Evolutionary conservation across 2,329 filamentous ascomycete genomes (phyloP).

Genomic region (Curvularia lunata): DNA sequence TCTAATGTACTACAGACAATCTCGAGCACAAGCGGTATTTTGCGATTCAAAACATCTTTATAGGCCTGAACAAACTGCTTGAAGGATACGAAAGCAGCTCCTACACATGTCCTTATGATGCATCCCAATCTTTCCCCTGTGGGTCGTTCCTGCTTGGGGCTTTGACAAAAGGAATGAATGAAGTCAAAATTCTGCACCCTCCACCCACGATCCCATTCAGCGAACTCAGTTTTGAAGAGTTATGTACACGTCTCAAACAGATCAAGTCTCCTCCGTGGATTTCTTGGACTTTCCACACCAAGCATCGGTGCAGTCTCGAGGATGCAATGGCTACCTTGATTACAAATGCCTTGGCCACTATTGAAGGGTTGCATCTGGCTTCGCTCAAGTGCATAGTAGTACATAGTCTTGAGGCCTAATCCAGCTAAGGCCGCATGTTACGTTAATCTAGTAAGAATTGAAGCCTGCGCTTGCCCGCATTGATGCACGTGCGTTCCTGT

Average conservation of each 20-base stretch:
- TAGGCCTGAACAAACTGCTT: not conserved
- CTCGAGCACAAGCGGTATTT: not conserved
- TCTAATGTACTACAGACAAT: not conserved
- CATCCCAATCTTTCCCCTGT: not conserved
- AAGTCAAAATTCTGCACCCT: not conserved
- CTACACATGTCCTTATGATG: not conserved
- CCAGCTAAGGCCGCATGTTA: not conserved
- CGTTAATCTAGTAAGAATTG: not conserved
- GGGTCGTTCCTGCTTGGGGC: not conserved
- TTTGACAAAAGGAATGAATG: not conserved
- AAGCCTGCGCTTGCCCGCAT: not conserved
- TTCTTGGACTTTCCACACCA: not conserved
- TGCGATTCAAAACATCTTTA: not conserved
- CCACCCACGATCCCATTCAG: not conserved
- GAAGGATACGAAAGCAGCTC: not conserved
- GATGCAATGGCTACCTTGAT: not conserved
- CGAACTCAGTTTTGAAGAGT: not conserved
- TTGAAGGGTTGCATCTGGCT: not conserved
- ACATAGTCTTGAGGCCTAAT: not conserved
- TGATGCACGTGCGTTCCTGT: not conserved
- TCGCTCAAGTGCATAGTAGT: not conserved
- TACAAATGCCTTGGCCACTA: not conserved
- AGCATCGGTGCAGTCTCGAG: not conserved
- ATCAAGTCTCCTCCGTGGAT: not conserved
- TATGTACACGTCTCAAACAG: not conserved